Percentiles rank a stretch among this genome's conserved stretches.
These are phyloP conservation scores for Terana coerulea DNA, from an alignment of 768 basidiomycete genomes.

Conservation along the genomic window DNA sequence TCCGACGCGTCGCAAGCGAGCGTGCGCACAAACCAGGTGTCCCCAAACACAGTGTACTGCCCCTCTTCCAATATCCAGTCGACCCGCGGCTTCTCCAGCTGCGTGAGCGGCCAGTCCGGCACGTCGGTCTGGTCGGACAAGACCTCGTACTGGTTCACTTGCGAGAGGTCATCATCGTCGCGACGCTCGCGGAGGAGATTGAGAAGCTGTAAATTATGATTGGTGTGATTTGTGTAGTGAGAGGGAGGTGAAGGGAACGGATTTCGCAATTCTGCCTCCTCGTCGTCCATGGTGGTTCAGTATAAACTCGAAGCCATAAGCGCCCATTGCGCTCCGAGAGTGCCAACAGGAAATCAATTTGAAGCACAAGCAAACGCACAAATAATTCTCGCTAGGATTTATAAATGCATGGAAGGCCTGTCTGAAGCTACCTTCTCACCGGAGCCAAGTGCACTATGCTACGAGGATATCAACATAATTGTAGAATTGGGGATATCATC, in stretches of 20 bases:
- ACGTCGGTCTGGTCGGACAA: slow-evolving; percentile 69
- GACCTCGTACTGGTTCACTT: slow-evolving; percentile 53
- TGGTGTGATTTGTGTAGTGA: slow-evolving; percentile 74
- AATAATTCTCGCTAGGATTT: not conserved
- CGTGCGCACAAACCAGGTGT: slow-evolving; percentile 78
- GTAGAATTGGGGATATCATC: not conserved
- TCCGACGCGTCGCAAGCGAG: not conserved
- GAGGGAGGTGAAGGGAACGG: slow-evolving; percentile 90
- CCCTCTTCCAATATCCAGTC: slow-evolving; percentile 91
- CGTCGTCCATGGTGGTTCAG: slow-evolving; percentile 46
- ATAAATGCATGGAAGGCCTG: not conserved
- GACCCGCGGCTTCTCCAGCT: slow-evolving; percentile 81
- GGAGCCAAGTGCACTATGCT: no score
- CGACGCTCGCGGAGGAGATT: slow-evolving; percentile 54
- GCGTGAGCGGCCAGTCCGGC: slow-evolving; percentile 71
- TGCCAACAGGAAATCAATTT: no score
- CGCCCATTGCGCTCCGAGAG: no score
- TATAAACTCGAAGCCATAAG: not conserved
- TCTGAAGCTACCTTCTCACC: not conserved
- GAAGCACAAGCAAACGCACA: no score
- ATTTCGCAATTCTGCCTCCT: slow-evolving; percentile 75
- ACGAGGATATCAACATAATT: no score
- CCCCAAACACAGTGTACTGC: slow-evolving; percentile 80
- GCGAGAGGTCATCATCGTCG: slow-evolving; percentile 34
- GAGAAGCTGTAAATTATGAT: slow-evolving; percentile 69